Base-by-base conservation (phyloP, 352 stramenopile genomes). In the Thalassiosira hispida region DNA sequence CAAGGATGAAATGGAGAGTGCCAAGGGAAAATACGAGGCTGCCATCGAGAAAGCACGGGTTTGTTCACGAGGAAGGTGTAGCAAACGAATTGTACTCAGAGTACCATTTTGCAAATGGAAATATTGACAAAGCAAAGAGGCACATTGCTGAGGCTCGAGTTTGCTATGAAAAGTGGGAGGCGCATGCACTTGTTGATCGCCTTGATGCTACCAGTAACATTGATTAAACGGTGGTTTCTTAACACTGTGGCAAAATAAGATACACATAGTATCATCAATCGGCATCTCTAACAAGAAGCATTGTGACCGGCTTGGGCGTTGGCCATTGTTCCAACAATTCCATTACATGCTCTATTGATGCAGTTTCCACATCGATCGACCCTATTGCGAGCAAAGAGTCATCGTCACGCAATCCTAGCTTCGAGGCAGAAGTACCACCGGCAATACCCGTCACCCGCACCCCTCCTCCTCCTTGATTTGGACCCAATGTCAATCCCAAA, bases 331-430 rank as follows among this genome's bases (percentile, higher is more conserved):
- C 29, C 9, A 79, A 29, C 40, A 79, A 52, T 22, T 79, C 71
- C n/a, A 69, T 64, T 2, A 73, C 62, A 65, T 79, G 71, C 35
- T 79, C 71, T 35, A 79, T 60, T 14, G 71, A 70, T 11, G 56
- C 49, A 20, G 35, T 59, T 38, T 81, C 73, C n/a, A 81, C 73
- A 71, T 81, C 73, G 27, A 81, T 77, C 1, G 65, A 70, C 33
- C 73, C 73, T 23, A 81, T 76, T 33, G 63, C 73, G 9, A 81
- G 64, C 25, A 81, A 62, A 20, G 12, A 11, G 61, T 81, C 73
- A 23, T 64, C 73, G 4, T 65, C 33, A 35, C 33, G 23, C 8
- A 78, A 23, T 6, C 18, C 11, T 35, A 44, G n/a, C 38, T 78
- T 55, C 16, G 55, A 11, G 2, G 14, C 27, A 60, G 31, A 29